phyloP scores from a whole-genome alignment of 306 rosid species.

The Hippophae tibetana region DNA sequence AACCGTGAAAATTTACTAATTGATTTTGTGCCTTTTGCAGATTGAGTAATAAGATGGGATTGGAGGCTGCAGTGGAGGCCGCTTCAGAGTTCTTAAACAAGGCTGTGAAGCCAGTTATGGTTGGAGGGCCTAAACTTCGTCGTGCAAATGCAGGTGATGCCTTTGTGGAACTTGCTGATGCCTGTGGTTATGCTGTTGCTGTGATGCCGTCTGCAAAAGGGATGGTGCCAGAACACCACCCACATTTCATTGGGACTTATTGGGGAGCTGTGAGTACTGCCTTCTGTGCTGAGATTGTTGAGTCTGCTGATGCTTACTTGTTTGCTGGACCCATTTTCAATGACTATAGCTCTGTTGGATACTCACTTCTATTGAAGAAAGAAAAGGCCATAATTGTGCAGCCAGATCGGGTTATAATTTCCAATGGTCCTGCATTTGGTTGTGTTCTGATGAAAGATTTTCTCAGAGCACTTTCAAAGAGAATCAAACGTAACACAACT shows the following conservation, averaged over 20 bases:
- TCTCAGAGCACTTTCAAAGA: constrained; percentile 29
- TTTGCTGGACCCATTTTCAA: constrained; percentile 40
- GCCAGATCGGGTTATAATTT: constrained; percentile 27
- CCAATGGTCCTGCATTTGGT: constrained; percentile 37
- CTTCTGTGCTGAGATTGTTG: constrained; percentile 40
- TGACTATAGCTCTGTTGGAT: constrained; percentile 45
- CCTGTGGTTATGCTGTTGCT: constrained; percentile 32
- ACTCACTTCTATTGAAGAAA: constrained; percentile 35
- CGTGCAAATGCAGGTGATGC: constrained; percentile 32
- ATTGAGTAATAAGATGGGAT: constrained; percentile 32
- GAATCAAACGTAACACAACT: constrained; percentile 24
- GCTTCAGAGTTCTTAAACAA: constrained; percentile 31
- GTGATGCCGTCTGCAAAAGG: constrained; percentile 44
- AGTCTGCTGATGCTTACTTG: constrained; percentile 37
- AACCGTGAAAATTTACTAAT: background rate
- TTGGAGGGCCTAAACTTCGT: constrained; percentile 40
- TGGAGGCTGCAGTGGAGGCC: constrained; percentile 36
- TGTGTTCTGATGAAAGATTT: constrained; percentile 44
- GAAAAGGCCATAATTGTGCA: constrained; percentile 40
- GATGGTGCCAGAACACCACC: constrained; percentile 31
- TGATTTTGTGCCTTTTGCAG: constrained; percentile 9
- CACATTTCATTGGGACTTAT: constrained; percentile 39
- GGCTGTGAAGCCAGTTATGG: constrained; percentile 41
- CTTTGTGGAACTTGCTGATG: constrained; percentile 31
- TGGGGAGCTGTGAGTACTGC: constrained; percentile 40